Percentiles rank a stretch among this genome's conserved stretches.
These are phyloP conservation scores for Diaporthe batatas DNA, from an alignment of 2,329 filamentous ascomycete genomes.

Conservation along the genomic window DNA sequence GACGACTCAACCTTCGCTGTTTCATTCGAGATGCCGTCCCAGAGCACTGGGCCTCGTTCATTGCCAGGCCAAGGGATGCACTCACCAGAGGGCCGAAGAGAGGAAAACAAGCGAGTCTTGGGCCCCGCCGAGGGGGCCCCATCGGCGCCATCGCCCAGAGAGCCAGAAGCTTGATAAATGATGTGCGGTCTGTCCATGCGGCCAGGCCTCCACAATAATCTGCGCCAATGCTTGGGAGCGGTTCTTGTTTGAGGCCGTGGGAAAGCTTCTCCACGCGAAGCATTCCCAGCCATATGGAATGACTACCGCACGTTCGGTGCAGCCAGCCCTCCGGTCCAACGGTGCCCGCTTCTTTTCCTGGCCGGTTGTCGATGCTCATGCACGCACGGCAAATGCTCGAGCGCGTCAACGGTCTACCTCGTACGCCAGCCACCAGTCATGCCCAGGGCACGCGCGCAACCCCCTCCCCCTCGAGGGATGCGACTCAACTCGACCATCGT, in stretches of 20 bases:
- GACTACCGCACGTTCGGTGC: constrained; percentile 6
- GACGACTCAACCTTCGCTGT: constrained; percentile 28
- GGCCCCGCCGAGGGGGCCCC: not conserved
- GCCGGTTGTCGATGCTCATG: too few relatives aligned
- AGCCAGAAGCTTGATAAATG: constrained; percentile 18
- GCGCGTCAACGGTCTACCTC: constrained; percentile 4
- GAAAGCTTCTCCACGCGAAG: constrained; percentile 25
- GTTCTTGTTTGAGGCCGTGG: constrained; percentile 1
- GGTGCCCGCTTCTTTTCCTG: not conserved
- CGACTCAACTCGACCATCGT: constrained; percentile 9
- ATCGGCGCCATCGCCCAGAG: constrained; percentile 25
- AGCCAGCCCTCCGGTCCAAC: not conserved
- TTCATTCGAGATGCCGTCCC: constrained; percentile 27
- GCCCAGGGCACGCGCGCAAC: constrained; percentile 17
- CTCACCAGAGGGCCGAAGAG: not conserved
- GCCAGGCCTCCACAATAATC: constrained; percentile 19
- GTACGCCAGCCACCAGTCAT: constrained; percentile 23
- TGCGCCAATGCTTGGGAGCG: constrained; percentile 31
- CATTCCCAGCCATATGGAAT: constrained; percentile 15
- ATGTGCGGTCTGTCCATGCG: constrained; percentile 17
- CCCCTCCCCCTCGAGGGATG: not conserved
- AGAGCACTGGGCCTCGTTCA: constrained; percentile 22
- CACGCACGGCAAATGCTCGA: constrained; percentile 24
- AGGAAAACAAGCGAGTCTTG: not conserved
- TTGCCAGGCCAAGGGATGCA: constrained; percentile 4